Base-by-base conservation (phyloP, 805 yeast genomes). In the Cyberlindnera japonica region DNA sequence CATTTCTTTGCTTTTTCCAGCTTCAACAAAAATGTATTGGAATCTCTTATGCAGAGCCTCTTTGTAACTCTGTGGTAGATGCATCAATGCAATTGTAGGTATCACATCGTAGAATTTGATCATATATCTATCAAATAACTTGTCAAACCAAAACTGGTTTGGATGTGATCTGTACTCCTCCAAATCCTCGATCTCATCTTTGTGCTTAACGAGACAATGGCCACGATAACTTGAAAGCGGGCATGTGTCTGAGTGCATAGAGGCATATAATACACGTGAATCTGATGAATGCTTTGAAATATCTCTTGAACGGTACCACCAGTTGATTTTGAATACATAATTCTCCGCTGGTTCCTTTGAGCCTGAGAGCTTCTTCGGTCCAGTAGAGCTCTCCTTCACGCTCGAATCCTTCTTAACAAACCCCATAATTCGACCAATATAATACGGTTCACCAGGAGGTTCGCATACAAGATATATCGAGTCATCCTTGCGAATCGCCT, bases 401-500 rank as follows among this genome's bases (percentile, higher is more conserved):
- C 7, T 8, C 18, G 7, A 17, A 33, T 35, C 24, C 49, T 67
- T 72, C 37, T 61, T 60, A 3, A 68, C 70, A 50, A 89, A 87
- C 13, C 90, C 93, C 69, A 86, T 75, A 28, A 91, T 72, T 30
- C 91, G 69, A 1, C 95, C 98, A 32, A 93, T 75, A 54, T 88
- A 86, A 66, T 84, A 93, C 0, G 98, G 97, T 53, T 88, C 96
- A 2, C 95, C 93, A 0, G 96, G 88, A 1, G 96, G 96, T 59
- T 88, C 96, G 47, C 93, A 79, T 11, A 90, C 72, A 79, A 90
- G 79, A 58, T 84, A 89, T 9, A 89, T 81, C 44, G 71, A 78
- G 42, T 89, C 95, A 38, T 64, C 55, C 29, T 54, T 48, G 33
- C 49, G 50, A 9, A 67, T 25, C 3, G 29, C 26, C 19, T 41